phyloP scores from a whole-genome alignment of 1,284 basidiomycete genomes.

The Mycena citricolor region DNA sequence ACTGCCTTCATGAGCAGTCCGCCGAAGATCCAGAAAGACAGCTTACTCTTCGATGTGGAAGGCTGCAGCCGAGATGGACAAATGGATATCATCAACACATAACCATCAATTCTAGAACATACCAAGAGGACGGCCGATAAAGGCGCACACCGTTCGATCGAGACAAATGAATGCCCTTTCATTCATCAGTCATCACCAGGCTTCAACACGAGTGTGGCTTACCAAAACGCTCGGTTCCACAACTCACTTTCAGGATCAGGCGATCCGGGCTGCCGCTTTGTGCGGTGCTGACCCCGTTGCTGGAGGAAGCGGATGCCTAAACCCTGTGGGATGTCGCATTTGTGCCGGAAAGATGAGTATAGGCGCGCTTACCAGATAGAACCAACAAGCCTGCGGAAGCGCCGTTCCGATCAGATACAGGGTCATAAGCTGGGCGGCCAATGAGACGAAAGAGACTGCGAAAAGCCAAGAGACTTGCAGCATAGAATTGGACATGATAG shows the following conservation, averaged over 20 bases:
- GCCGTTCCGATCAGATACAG: constrained; percentile 5
- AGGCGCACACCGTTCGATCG: constrained; percentile 4
- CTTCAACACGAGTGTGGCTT: too few species aligned
- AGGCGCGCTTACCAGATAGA: too few species aligned
- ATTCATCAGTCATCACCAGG: too few species aligned
- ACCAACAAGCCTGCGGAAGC: too few species aligned
- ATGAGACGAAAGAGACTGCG: not conserved
- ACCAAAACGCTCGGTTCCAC: constrained; percentile 15
- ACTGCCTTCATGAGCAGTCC: constrained; percentile 1
- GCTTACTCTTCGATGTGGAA: constrained; percentile 11
- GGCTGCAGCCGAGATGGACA: not conserved
- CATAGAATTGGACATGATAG: constrained; percentile 16
- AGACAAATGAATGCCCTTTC: constrained; percentile 1
- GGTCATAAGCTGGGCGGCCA: constrained; percentile 10
- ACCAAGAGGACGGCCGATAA: constrained; percentile 3
- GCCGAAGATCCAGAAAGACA: not conserved
- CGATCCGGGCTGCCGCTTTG: not conserved
- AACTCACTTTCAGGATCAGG: constrained; percentile 1
- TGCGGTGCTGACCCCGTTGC: constrained; percentile 9
- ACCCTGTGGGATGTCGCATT: not conserved
- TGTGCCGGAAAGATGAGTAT: not conserved
- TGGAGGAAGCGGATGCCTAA: constrained; percentile 12
- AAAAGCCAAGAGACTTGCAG: constrained; percentile 1
- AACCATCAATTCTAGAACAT: not conserved
- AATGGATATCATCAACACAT: not conserved